Evolutionary conservation across 352 stramenopile species (phyloP).

Genomic region (Phytophthora nicotianae): DNA sequence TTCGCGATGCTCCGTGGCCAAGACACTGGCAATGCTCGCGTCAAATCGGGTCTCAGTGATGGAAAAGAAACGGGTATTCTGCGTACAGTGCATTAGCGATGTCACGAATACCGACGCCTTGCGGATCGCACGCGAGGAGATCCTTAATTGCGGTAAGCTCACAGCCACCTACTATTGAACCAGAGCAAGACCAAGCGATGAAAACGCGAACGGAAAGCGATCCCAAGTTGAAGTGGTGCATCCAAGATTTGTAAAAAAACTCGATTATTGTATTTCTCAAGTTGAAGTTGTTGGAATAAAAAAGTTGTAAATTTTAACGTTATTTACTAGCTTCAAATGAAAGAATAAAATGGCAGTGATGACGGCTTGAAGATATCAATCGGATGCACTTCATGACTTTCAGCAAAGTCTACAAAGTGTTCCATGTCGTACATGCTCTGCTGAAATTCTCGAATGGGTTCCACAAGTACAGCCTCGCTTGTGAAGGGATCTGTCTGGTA

Average conservation of each 20-base stretch:
- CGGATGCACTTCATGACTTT: slow-evolving; percentile 90
- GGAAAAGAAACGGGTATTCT: slow-evolving; percentile 26
- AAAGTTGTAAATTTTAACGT: too few relatives aligned
- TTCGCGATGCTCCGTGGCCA: slow-evolving; percentile 26
- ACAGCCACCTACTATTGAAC: slow-evolving; percentile 11
- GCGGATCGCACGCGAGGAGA: slow-evolving; percentile 29
- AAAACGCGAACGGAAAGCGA: neutral
- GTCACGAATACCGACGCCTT: slow-evolving; percentile 22
- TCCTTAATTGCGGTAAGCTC: slow-evolving; percentile 20
- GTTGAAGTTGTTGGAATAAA: too few relatives aligned
- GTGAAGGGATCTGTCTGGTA: slow-evolving; percentile 31
- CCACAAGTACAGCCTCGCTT: slow-evolving; percentile 17
- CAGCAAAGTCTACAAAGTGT: slow-evolving; percentile 62
- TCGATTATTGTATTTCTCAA: neutral
- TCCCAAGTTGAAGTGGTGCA: neutral
- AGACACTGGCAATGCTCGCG: slow-evolving; percentile 16
- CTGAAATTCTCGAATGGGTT: slow-evolving; percentile 36
- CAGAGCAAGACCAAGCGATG: too few relatives aligned
- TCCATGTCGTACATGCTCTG: slow-evolving; percentile 37
- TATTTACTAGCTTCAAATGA: slow-evolving; percentile 29
- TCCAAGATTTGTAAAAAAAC: neutral
- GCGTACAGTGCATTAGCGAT: slow-evolving; percentile 30
- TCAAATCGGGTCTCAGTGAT: slow-evolving; percentile 4
- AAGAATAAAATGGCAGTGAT: slow-evolving; percentile 38
- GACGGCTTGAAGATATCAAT: slow-evolving; percentile 45